Conservation (phyloP, 805 yeast genomes). For the Saccharomyces mikatae region DNA sequence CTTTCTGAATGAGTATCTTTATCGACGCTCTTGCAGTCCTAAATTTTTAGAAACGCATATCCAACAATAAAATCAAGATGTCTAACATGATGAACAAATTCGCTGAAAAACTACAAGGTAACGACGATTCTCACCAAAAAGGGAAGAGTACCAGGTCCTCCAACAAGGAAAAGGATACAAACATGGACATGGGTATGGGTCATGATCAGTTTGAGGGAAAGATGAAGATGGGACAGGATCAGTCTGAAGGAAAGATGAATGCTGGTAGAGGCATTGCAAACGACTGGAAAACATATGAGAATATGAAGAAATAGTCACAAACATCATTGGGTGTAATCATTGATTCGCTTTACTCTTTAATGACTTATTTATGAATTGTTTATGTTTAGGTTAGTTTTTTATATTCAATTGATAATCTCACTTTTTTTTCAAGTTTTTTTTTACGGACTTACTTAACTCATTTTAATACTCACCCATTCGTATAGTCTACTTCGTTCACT, state of each 20-base stretch:
- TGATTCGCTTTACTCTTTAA: not conserved
- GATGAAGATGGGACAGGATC: not conserved
- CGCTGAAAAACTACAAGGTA: conserved; percentile 17
- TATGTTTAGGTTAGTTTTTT: not conserved
- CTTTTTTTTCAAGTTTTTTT: not conserved
- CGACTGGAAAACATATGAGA: conserved; percentile 10
- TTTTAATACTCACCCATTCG: not conserved
- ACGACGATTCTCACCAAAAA: conserved; percentile 5
- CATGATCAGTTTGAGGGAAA: not conserved
- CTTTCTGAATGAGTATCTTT: not conserved
- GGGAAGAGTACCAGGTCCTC: not conserved
- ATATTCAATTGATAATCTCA: not conserved
- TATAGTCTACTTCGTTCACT: not conserved
- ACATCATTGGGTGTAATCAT: not conserved
- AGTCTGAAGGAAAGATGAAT: not conserved
- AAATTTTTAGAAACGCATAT: not conserved
- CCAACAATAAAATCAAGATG: conserved; percentile 6
- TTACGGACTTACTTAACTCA: not conserved
- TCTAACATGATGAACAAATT: conserved; percentile 20
- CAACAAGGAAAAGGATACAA: not conserved
- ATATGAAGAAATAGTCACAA: not conserved
- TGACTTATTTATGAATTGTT: not conserved
- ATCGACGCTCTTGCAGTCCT: not conserved
- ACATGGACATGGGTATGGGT: conserved; percentile 4
- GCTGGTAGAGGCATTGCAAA: conserved; percentile 13